Evolutionary conservation across 192 early-diverging fungal species (phyloP).

Genomic region (Jimgerdemannia flammicorona): DNA sequence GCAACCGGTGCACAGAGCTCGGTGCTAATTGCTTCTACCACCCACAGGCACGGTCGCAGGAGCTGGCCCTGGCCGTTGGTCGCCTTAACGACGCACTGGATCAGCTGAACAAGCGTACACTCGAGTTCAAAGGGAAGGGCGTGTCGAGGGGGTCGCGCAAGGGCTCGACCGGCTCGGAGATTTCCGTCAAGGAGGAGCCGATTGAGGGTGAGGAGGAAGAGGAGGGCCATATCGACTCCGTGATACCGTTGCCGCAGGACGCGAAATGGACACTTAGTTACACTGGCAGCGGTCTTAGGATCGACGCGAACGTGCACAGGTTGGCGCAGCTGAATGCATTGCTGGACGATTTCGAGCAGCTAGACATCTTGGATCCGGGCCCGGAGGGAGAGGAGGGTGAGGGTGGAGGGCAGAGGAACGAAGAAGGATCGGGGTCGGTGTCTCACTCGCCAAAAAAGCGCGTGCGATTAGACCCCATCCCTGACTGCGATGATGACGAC

Average conservation of each 20-base stretch:
- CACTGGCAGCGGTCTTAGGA: not conserved
- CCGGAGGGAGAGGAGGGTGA: not conserved
- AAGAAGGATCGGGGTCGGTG: not conserved
- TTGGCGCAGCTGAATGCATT: not conserved
- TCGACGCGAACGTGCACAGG: constrained; percentile 1
- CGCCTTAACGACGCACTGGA: constrained; percentile 3
- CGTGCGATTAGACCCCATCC: not conserved
- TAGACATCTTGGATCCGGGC: not conserved
- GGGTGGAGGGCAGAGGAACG: not conserved
- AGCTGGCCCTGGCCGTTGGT: constrained; percentile 3
- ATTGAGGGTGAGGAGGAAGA: not conserved
- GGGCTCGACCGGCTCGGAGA: no score
- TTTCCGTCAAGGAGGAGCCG: not conserved
- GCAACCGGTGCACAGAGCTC: not conserved
- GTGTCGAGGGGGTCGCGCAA: not conserved
- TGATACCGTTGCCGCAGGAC: not conserved
- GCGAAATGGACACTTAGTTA: constrained; percentile 1
- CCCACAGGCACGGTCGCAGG: constrained; percentile 1
- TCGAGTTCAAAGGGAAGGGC: not conserved
- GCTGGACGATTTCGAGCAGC: not conserved
- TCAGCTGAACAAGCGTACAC: constrained; percentile 2
- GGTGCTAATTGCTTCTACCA: constrained; percentile 1
- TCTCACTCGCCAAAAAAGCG: not conserved
- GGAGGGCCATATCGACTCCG: not conserved
- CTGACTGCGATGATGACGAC: not conserved